Evolutionary conservation across 2,329 filamentous ascomycete species (phyloP), one percentile per base, ranked within the genome.

Genomic region (Blumeriella jaapii): DNA sequence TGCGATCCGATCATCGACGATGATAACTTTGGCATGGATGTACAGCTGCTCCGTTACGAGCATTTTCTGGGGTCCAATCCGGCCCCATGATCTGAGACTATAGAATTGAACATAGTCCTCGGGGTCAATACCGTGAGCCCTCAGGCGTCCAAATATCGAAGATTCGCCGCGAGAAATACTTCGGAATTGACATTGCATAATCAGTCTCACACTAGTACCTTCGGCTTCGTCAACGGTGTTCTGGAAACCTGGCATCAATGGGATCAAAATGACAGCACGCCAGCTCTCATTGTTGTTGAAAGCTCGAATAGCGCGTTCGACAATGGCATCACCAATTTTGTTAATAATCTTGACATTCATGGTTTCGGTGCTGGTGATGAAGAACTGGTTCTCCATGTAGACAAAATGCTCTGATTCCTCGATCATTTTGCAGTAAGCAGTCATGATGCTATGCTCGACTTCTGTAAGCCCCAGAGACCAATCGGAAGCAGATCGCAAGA

Each of bases 381-480:
- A 98, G 61, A 96, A 98, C 55, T 98, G 91, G 55, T 98, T 98
- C 58, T 98, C 91, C 47, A 96, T 94, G 59, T 98, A 96, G 33
- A 96, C 84, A 52, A 95, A 94, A 57, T 96, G 91, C 30, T 98
- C 85, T 2, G 86, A 95, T 45, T 89, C 81, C 46, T 91, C 80
- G 48, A 98, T 98, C 65, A 93, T 76, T 56, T 93, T 91, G 48
- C 93, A 72, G 54, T 96, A 96, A 3, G 91, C 89, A 45, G 81
- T 91, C 69, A 93, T 87, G 55, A 98, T 96, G 55, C 89, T 96
- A 58, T 87, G 79, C 57, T 98, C 91, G 1, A 80, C 82, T 40
- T 85, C 74, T 37, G 85, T 81, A 10, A 86, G 86, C 11, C 91
- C 91, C 2, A 94, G 69, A 1, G 89, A 96, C 91, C 91, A 98